Conservation (phyloP, 2,329 filamentous ascomycete species). For the Arachnomyces sp. region DNA sequence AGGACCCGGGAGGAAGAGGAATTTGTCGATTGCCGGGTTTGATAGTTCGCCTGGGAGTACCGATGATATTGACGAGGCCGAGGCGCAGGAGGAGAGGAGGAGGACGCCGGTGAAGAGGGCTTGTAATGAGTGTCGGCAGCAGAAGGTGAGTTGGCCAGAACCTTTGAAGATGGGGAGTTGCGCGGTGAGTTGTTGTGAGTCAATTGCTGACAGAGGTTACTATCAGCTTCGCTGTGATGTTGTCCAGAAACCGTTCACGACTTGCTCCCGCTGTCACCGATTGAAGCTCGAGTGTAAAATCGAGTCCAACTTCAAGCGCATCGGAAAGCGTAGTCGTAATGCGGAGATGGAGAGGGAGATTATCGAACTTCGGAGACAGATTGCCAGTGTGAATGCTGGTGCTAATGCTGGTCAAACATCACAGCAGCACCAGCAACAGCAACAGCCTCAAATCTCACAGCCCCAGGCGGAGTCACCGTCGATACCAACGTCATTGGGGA, state of each 20-base stretch:
- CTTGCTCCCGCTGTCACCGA: conserved; percentile 55
- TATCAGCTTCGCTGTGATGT: conserved; percentile 58
- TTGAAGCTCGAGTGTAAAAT: conserved; percentile 57
- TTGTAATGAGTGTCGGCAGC: conserved; percentile 62
- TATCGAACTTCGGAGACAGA: conserved; percentile 41
- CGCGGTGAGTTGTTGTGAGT: conserved; percentile 3
- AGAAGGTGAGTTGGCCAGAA: conserved; percentile 46
- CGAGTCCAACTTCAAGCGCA: conserved; percentile 59
- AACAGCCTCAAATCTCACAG: conserved; percentile 6
- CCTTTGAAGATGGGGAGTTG: background rate
- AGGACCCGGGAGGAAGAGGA: conserved; percentile 34
- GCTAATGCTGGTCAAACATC: conserved; percentile 16
- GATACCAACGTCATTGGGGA: conserved; percentile 20
- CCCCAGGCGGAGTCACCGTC: conserved; percentile 16
- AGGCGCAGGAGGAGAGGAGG: conserved; percentile 35
- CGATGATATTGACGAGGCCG: conserved; percentile 38
- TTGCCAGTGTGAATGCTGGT: conserved; percentile 29
- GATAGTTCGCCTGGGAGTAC: conserved; percentile 41
- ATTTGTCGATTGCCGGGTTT: conserved; percentile 34
- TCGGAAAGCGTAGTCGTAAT: conserved; percentile 59
- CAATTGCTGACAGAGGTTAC: conserved; percentile 4
- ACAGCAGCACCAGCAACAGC: conserved; percentile 19
- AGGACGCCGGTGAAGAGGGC: conserved; percentile 50
- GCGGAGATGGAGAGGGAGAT: conserved; percentile 55
- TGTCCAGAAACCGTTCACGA: conserved; percentile 53